Evolutionary conservation across 768 basidiomycete genomes (phyloP).

Genomic region (Fomitopsis serialis): DNA sequence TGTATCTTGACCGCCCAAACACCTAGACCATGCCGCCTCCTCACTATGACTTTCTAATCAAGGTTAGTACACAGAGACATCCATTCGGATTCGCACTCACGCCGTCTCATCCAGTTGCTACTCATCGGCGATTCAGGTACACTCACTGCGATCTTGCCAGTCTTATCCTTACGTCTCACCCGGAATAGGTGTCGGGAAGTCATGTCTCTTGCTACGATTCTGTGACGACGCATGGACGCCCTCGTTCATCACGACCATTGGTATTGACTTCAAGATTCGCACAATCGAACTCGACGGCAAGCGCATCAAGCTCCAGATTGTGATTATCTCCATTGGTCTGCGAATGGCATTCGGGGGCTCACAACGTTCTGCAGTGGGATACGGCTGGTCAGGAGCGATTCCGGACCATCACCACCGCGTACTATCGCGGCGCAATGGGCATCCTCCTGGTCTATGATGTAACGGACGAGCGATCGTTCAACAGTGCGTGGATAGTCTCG

Average conservation of each 20-base stretch:
- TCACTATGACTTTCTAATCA: conserved; percentile 97
- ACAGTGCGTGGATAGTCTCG: conserved; percentile 56
- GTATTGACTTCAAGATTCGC: conserved; percentile 98
- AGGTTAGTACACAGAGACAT: conserved; percentile 41
- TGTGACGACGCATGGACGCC: conserved; percentile 99
- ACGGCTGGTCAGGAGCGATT: conserved; percentile 99
- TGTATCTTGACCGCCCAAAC: too few species aligned
- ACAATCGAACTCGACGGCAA: conserved; percentile 98
- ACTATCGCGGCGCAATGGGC: conserved; percentile 99
- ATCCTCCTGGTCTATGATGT: conserved; percentile 99
- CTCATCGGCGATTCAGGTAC: conserved; percentile 95
- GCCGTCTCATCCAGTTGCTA: conserved; percentile 55
- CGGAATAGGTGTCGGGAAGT: conserved; percentile 84
- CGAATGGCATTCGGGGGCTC: neutral
- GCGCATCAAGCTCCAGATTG: conserved; percentile 98
- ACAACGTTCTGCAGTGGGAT: conserved; percentile 69
- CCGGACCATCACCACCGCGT: conserved; percentile 96
- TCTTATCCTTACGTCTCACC: neutral
- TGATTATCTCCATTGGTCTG: conserved; percentile 34
- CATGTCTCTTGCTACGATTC: conserved; percentile 91
- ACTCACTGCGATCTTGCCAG: neutral
- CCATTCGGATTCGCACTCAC: conserved; percentile 6
- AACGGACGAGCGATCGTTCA: conserved; percentile 90
- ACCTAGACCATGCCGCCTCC: conserved; percentile 67
- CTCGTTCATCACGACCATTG: conserved; percentile 98